Percentiles rank a stretch among this genome's conserved stretches.
phyloP scores from a whole-genome alignment of 257 asterid genomes.

The Craterostigma plantagineum region DNA sequence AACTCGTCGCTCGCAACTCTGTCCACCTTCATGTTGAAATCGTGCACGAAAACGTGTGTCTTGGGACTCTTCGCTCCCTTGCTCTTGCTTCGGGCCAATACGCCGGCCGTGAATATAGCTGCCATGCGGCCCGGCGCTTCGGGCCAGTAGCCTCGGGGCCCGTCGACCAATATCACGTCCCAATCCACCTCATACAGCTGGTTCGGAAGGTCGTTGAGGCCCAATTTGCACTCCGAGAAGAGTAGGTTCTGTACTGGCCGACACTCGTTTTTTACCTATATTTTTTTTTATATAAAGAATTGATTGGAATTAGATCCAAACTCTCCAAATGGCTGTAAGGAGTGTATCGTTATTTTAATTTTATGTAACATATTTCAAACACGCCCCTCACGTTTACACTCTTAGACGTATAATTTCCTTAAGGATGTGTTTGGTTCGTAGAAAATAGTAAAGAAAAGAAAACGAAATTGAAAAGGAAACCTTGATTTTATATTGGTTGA shows the following conservation, averaged over 20 bases:
- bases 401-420: too few species aligned
- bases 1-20: constrained; percentile 55
- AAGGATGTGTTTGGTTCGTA: too few species aligned
- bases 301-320: too few species aligned
- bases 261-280: constrained; percentile 35
- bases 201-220: constrained; percentile 72
- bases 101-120: constrained; percentile 74
- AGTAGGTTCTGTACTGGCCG: constrained; percentile 77
- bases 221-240: constrained; percentile 69
- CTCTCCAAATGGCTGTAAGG: too few species aligned
- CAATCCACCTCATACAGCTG: constrained; percentile 77
- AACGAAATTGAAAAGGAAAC: too few species aligned
- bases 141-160: constrained; percentile 80
- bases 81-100: constrained; percentile 78
- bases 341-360: too few species aligned
- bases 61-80: constrained; percentile 24
- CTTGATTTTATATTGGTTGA: too few species aligned
- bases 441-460: too few species aligned
- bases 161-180: constrained; percentile 75
- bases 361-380: too few species aligned
- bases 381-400: too few species aligned
- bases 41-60: constrained; percentile 77
- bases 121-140: constrained; percentile 89
- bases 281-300: too few species aligned
- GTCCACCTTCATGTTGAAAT: constrained; percentile 48